phyloP scores from a whole-genome alignment of 2,329 filamentous ascomycete genomes.

The Hymenoscyphus fraxineus region DNA sequence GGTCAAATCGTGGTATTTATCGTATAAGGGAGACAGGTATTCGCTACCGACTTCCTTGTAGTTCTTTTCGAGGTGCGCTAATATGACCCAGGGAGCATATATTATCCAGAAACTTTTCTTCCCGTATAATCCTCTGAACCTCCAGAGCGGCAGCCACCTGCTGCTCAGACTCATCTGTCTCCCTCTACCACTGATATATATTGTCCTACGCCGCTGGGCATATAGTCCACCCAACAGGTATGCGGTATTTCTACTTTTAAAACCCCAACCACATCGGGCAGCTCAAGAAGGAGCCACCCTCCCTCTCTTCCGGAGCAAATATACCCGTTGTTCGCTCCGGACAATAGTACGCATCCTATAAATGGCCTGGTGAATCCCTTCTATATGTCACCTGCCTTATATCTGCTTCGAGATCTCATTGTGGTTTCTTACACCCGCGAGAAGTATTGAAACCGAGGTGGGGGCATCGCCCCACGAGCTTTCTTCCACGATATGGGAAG shows the following conservation, averaged over 20 bases:
- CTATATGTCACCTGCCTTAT: neutral
- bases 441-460: neutral
- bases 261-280: conserved; percentile 8
- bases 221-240: too few species aligned
- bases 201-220: too few species aligned
- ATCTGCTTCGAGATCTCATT: neutral
- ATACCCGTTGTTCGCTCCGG: neutral
- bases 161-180: too few species aligned
- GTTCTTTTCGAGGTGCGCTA: too few species aligned
- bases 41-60: rapidly evolving
- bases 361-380: neutral
- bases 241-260: too few species aligned
- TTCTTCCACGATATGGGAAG: neutral
- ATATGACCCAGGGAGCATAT: too few species aligned
- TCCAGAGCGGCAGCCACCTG: too few species aligned
- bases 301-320: conserved; percentile 4
- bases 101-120: too few species aligned
- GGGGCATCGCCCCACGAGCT: neutral
- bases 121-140: too few species aligned
- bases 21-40: rapidly evolving
- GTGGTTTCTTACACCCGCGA: neutral
- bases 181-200: too few species aligned
- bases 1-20: too few species aligned
- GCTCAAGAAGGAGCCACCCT: conserved; percentile 14
- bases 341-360: neutral